Percentiles rank a stretch among this genome's conserved stretches.
phyloP scores from a whole-genome alignment of 2,329 filamentous ascomycete species.

The Ramularia collo-cygni region DNA sequence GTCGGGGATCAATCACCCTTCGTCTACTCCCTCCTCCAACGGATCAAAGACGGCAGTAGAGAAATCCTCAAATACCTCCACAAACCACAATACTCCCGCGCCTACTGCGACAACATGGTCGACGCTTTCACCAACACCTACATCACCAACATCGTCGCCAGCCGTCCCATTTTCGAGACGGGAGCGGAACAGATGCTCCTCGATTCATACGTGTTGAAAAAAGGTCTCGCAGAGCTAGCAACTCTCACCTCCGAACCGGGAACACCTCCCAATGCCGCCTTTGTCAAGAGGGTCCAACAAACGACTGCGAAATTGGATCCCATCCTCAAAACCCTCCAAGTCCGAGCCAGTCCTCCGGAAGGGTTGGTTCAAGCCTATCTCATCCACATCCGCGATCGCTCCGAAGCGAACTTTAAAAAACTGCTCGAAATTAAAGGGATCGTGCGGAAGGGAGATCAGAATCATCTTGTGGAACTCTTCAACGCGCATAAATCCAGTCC shows the following conservation, averaged over 20 bases:
- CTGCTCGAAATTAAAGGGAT: constrained; percentile 94
- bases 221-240: constrained; percentile 66
- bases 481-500: constrained; percentile 69
- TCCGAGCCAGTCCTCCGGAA: constrained; percentile 83
- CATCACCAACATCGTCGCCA: constrained; percentile 77
- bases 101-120: constrained; percentile 93
- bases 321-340: constrained; percentile 92
- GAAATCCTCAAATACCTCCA: constrained; percentile 72
- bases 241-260: constrained; percentile 51
- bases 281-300: constrained; percentile 77
- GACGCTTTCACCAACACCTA: constrained; percentile 76
- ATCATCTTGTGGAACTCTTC: constrained; percentile 80
- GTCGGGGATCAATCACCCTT: constrained; percentile 93
- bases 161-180: constrained; percentile 83
- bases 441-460: constrained; percentile 68
- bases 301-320: constrained; percentile 84
- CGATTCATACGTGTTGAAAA: constrained; percentile 85
- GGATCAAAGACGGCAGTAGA: constrained; percentile 62
- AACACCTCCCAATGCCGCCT: constrained; percentile 53
- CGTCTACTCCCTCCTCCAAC: constrained; percentile 70
- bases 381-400: constrained; percentile 91
- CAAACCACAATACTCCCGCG: constrained; percentile 89
- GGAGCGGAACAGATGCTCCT: constrained; percentile 97
- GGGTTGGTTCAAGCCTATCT: constrained; percentile 94
- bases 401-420: constrained; percentile 91